Evolutionary conservation across 2,329 filamentous ascomycete genomes (phyloP).

Genomic region (Scleromitrula shiraiana): DNA sequence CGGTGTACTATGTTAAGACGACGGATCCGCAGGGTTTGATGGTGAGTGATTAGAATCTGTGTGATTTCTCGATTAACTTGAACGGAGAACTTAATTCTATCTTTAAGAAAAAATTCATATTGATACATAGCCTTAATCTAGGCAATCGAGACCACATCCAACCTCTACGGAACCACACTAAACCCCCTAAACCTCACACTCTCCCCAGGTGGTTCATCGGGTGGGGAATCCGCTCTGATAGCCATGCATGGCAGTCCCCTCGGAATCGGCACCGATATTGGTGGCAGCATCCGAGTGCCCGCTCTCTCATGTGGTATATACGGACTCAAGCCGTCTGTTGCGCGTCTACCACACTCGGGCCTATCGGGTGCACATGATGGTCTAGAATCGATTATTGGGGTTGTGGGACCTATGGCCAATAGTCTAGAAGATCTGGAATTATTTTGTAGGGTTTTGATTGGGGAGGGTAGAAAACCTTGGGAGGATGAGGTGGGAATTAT

Average conservation of each 20-base stretch:
- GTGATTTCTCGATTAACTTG: too few relatives aligned
- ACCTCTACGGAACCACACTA: slow-evolving; percentile 34
- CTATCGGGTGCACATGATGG: slow-evolving; percentile 39
- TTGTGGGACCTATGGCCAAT: slow-evolving; percentile 38
- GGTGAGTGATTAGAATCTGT: slow-evolving; percentile 16
- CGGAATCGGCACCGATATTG: slow-evolving; percentile 34
- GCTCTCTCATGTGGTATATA: slow-evolving; percentile 41
- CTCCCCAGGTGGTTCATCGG: slow-evolving; percentile 52
- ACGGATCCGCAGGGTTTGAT: slow-evolving; percentile 46
- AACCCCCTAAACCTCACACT: slow-evolving; percentile 50
- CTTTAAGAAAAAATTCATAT: too few relatives aligned
- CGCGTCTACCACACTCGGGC: slow-evolving; percentile 16
- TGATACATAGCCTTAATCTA: too few relatives aligned
- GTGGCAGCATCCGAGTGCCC: slow-evolving; percentile 13
- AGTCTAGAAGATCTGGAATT: slow-evolving; percentile 38
- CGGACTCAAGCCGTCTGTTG: slow-evolving; percentile 28
- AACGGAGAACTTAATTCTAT: too few relatives aligned
- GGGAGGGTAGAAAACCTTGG: slow-evolving; percentile 40
- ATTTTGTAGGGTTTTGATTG: slow-evolving; percentile 3
- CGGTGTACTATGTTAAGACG: slow-evolving; percentile 44
- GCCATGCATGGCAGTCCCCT: slow-evolving; percentile 42
- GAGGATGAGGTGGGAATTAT: slow-evolving; percentile 41
- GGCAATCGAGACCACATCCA: slow-evolving; percentile 33
- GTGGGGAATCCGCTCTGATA: slow-evolving; percentile 52
- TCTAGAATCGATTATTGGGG: slow-evolving; percentile 42